phyloP scores from a whole-genome alignment of 2,329 filamentous ascomycete genomes.

The Rutstroemia sydowiana region DNA sequence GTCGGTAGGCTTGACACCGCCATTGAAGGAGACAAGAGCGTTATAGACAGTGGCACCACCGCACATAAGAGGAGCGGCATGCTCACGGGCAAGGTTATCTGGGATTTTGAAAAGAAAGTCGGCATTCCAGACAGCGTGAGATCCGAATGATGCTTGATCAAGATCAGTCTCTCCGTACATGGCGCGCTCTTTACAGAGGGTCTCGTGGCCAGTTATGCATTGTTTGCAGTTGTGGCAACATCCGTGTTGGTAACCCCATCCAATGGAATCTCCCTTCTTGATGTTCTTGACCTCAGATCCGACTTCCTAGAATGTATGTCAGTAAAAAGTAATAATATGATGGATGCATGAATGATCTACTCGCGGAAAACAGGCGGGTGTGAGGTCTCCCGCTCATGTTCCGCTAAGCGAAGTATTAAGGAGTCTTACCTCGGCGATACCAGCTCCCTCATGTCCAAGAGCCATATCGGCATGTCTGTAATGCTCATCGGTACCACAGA shows the following conservation, averaged over 20 bases:
- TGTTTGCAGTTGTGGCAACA: constrained; percentile 36
- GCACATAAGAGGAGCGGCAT: constrained; percentile 40
- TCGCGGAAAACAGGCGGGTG: too few species aligned
- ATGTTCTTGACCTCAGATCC: constrained; percentile 42
- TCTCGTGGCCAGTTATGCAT: constrained; percentile 36
- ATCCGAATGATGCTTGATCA: constrained; percentile 40
- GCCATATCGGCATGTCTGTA: constrained; percentile 13
- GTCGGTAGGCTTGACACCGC: constrained; percentile 28
- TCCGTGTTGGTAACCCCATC: constrained; percentile 37
- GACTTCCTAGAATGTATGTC: too few species aligned
- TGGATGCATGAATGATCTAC: too few species aligned
- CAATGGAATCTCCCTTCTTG: constrained; percentile 36
- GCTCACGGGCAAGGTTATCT: constrained; percentile 27
- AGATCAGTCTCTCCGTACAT: constrained; percentile 37
- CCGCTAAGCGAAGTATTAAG: too few species aligned
- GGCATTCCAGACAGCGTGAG: constrained; percentile 33
- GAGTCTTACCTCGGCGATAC: constrained; percentile 56
- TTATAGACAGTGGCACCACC: constrained; percentile 35
- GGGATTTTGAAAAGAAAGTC: constrained; percentile 34
- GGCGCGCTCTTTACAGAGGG: constrained; percentile 34
- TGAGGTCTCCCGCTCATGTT: too few species aligned
- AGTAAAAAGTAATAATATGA: too few species aligned
- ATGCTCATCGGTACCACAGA: constrained; percentile 11
- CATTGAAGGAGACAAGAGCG: constrained; percentile 23
- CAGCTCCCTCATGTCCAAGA: constrained; percentile 64